Evolutionary conservation across 129 eudicot genomes (phyloP).

Genomic region (Flaveria ramosissima): DNA sequence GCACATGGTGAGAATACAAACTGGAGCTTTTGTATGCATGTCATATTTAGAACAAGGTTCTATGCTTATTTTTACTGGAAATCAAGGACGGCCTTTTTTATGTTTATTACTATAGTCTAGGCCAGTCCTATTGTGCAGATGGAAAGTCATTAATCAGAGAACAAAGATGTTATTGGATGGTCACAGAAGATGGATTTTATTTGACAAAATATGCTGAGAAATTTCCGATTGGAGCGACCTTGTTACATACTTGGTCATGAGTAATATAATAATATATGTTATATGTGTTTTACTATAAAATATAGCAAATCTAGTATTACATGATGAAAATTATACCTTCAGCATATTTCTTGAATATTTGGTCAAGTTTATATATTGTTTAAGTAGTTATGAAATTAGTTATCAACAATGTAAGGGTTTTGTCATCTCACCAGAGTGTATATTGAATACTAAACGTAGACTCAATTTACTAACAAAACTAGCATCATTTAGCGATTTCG

Average conservation of each 20-base stretch:
- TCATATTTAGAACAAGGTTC: background rate
- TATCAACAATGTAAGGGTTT: no score
- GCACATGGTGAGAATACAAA: background rate
- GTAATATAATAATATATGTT: background rate
- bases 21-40: constrained; percentile 7
- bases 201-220: background rate
- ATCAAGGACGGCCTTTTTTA: constrained; percentile 10
- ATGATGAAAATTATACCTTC: background rate
- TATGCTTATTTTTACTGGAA: constrained; percentile 27
- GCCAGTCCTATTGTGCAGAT: background rate
- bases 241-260: constrained; percentile 13
- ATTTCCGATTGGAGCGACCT: background rate
- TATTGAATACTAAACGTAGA: no score
- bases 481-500: no score
- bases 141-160: background rate
- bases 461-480: no score
- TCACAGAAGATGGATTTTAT: background rate
- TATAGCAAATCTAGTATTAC: background rate
- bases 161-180: constrained; percentile 18
- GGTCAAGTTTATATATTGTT: background rate
- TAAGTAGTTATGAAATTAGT: background rate
- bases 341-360: background rate
- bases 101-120: constrained; percentile 23
- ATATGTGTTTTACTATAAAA: background rate
- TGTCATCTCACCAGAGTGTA: no score